These are phyloP conservation scores for Gaertneriomyces semiglobifer DNA, from an alignment of 192 early-diverging fungal species.

Conservation along the genomic window DNA sequence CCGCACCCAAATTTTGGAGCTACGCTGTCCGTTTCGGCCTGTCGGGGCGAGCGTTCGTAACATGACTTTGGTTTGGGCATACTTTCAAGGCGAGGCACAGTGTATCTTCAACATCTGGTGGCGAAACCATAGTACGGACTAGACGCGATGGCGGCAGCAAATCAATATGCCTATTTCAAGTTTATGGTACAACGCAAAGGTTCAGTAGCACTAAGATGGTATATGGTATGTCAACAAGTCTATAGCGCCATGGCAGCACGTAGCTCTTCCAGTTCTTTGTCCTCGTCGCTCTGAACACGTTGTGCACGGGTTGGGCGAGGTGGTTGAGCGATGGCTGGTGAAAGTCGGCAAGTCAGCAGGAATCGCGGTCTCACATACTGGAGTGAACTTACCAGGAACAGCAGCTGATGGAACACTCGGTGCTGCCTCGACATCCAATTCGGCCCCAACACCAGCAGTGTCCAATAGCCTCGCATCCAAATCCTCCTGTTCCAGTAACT, in stretches of 20 bases:
- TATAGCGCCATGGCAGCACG: slow-evolving; percentile 73
- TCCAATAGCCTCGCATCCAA: slow-evolving; percentile 80
- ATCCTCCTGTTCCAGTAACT: slow-evolving; percentile 90
- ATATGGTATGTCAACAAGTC: background rate
- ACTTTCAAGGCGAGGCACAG: no score
- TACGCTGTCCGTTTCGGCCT: no score
- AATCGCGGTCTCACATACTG: no score
- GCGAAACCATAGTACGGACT: no score
- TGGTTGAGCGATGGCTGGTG: slow-evolving; percentile 49
- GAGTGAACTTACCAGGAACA: slow-evolving; percentile 57
- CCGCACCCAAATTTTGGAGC: no score
- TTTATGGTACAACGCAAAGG: no score
- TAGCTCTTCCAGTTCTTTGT: slow-evolving; percentile 76
- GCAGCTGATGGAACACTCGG: slow-evolving; percentile 62
- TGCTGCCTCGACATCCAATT: slow-evolving; percentile 19
- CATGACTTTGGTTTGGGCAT: no score
- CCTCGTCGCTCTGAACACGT: slow-evolving; percentile 63
- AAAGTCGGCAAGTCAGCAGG: background rate
- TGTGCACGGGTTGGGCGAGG: slow-evolving; percentile 34
- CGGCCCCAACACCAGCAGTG: slow-evolving; percentile 36
- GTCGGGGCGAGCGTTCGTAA: no score
- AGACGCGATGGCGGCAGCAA: no score
- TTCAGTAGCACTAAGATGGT: no score
- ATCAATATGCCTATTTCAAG: no score
- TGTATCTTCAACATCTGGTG: no score